Evolutionary conservation across 495 filamentous ascomycete species (phyloP), one percentile per base, ranked within the genome.

Genomic region (Lasiosphaeriaceae sp.): DNA sequence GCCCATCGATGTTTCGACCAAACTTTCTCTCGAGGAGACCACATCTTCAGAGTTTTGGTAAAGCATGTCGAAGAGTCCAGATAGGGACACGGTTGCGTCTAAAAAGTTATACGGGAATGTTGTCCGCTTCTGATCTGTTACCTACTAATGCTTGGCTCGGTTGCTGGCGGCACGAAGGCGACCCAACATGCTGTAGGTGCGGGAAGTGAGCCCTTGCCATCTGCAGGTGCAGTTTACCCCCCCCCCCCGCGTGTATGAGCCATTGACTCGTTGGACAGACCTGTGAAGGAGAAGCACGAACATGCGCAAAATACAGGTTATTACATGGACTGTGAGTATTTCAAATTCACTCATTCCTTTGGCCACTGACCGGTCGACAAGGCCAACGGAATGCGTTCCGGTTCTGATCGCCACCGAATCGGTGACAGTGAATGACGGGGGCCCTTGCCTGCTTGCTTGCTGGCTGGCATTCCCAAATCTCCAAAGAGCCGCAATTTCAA

Each of bases 161-260:
- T 43, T 43, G n/a, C 39, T 11, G 14, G 39, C 39, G 39, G 39
- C 39, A 43, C 12, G n/a, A 16, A 17, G 39, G 16, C 39, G n/a
- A 17, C 12, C 39, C 39, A 43, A 43, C 14, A n/a, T 43, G 39
- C 39, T 43, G 39, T 43, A 43, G 1, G 45, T 4, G 45, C 45
- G 45, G 45, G 45, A 47, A 47, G 45, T 22, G n/a, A 47, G 34
- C 20, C 37, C 53, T 52, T 55, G 58, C 52, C 58, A 47, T 31
- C 52, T 60, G 58, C 58, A 60, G 43, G 26, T 43, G 47, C 58
- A 45, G 17, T 48, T 47, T 29, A 54, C 46, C 58, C 34, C 52
- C 20, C 45, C 34, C 44, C 31, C 12, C 31, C 12, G 4, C 39
- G 4, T 24, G 26, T 7, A 14, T 19, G 48, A 43, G 5, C 39